Conservation (phyloP, 768 basidiomycete genomes). For the Hemileccinum rubropunctum region DNA sequence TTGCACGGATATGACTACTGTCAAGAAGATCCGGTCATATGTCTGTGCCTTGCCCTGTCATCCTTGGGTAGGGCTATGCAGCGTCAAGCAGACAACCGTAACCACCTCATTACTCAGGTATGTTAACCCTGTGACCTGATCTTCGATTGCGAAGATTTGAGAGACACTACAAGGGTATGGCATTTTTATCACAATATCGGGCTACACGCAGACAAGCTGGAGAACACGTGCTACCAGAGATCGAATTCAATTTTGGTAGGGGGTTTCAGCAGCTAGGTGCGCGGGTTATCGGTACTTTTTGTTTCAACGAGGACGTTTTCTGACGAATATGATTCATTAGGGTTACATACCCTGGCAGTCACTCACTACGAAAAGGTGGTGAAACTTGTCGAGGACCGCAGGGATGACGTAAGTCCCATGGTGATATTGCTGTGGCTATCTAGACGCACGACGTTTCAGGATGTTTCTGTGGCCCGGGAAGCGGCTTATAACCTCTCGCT, state of each 20-base stretch:
- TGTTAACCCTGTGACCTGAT: background rate
- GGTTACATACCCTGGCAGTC: constrained; percentile 76
- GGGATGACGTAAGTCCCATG: constrained; percentile 29
- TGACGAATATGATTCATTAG: constrained; percentile 37
- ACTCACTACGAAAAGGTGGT: constrained; percentile 82
- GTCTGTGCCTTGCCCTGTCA: constrained; percentile 76
- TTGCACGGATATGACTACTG: constrained; percentile 45
- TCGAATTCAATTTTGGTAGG: constrained; percentile 92
- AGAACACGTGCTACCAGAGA: constrained; percentile 55
- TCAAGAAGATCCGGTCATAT: constrained; percentile 81
- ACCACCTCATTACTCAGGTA: constrained; percentile 66
- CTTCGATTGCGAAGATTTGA: background rate
- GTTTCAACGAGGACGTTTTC: background rate
- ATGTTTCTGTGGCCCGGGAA: constrained; percentile 59
- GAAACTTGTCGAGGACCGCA: constrained; percentile 49
- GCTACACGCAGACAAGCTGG: constrained; percentile 24
- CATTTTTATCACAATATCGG: constrained; percentile 81
- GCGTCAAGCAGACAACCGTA: constrained; percentile 87
- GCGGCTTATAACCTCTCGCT: constrained; percentile 45
- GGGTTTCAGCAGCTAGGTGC: constrained; percentile 91
- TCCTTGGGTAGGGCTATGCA: constrained; percentile 92
- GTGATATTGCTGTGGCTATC: background rate
- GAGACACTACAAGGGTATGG: constrained; percentile 58
- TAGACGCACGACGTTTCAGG: constrained; percentile 33
- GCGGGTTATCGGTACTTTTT: constrained; percentile 11